Percentiles rank a stretch among this genome's conserved stretches.
phyloP scores from a whole-genome alignment of 1,139 yeast species.

The Pichia kudriavzevii region DNA sequence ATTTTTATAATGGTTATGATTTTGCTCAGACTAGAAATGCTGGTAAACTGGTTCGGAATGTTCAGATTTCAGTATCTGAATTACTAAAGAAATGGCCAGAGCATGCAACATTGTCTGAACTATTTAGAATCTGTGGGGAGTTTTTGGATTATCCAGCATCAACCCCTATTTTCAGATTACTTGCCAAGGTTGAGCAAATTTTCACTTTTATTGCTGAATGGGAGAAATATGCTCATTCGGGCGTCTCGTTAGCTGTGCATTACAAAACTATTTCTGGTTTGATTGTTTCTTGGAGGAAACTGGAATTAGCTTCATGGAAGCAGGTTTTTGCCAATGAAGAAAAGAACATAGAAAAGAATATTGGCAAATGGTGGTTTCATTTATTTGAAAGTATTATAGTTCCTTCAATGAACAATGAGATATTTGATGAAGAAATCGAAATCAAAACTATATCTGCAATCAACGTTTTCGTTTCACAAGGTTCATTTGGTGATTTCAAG shows the following conservation, averaged over 20 bases:
- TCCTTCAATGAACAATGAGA: conserved; percentile 33
- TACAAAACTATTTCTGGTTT: conserved; percentile 54
- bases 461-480: conserved; percentile 66
- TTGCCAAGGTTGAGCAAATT: conserved; percentile 82
- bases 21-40: conserved; percentile 57
- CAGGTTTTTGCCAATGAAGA: conserved; percentile 68
- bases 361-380: conserved; percentile 90
- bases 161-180: conserved; percentile 68
- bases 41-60: conserved; percentile 40
- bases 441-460: conserved; percentile 56
- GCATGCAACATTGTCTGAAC: conserved; percentile 76
- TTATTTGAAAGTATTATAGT: conserved; percentile 68
- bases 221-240: conserved; percentile 85
- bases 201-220: conserved; percentile 80
- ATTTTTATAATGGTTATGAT: conserved; percentile 53
- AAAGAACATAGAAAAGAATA: conserved; percentile 35
- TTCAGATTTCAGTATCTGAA: conserved; percentile 41
- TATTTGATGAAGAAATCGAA: conserved; percentile 30
- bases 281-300: conserved; percentile 83
- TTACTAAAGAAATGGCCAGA: conserved; percentile 83
- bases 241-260: conserved; percentile 54
- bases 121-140: conserved; percentile 61
- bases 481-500: conserved; percentile 67
- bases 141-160: conserved; percentile 53
- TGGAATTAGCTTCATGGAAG: conserved; percentile 85